Conservation (phyloP, 768 basidiomycete genomes). For the Pisolithus albus region DNA sequence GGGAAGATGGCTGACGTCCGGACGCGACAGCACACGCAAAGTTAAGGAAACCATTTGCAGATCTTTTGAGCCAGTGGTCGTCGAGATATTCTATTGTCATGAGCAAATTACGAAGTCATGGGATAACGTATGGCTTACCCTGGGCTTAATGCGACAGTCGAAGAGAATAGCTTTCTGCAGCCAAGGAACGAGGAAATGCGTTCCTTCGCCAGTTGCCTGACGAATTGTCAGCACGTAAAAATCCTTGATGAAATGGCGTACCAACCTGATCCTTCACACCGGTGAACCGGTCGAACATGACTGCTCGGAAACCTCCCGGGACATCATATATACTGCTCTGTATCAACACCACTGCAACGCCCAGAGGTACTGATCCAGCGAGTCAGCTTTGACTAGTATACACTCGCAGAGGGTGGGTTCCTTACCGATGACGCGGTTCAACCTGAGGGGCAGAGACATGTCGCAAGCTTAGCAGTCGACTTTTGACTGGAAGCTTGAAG, state of each 20-base stretch:
- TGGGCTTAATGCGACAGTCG: conserved; percentile 95
- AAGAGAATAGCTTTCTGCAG: conserved; percentile 94
- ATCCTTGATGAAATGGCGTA: background rate
- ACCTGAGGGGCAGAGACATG: conserved; percentile 49
- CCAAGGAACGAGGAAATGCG: conserved; percentile 95
- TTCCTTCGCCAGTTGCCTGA: conserved; percentile 87
- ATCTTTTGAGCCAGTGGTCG: conserved; percentile 97
- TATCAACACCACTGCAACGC: conserved; percentile 35
- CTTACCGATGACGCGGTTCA: conserved; percentile 45
- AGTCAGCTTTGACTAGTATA: conserved; percentile 7
- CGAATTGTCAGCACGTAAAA: too few relatives aligned
- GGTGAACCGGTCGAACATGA: conserved; percentile 97
- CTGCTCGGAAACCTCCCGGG: conserved; percentile 87
- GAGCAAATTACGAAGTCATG: conserved; percentile 1
- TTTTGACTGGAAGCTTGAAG: background rate
- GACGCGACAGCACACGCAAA: conserved; percentile 89
- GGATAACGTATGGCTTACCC: conserved; percentile 43
- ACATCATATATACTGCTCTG: conserved; percentile 63
- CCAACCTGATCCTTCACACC: conserved; percentile 78
- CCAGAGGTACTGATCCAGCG: conserved; percentile 25
- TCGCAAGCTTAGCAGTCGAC: background rate
- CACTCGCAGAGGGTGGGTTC: background rate
- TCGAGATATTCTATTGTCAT: conserved; percentile 80
- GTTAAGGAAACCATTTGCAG: conserved; percentile 98
- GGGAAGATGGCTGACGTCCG: conserved; percentile 79